Conservation (phyloP, 2,329 filamentous ascomycete genomes). For the Diaporthe caulivora region DNA sequence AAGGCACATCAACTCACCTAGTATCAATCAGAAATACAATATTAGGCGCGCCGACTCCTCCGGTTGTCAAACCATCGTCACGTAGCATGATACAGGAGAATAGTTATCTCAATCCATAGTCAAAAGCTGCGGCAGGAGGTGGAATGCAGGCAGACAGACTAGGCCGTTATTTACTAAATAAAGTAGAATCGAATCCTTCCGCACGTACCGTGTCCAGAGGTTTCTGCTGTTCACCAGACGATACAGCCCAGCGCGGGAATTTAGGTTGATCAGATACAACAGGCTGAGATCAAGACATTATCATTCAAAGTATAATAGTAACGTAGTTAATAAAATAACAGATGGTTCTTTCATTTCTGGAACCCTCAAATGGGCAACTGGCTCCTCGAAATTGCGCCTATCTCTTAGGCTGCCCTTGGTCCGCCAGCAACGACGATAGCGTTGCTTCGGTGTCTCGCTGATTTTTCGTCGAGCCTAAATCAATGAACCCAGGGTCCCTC, state of each 20-base stretch:
- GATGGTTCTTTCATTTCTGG: background rate
- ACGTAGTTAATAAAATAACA: background rate
- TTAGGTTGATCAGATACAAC: background rate
- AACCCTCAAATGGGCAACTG: background rate
- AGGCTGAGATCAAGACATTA: background rate
- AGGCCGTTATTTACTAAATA: no score
- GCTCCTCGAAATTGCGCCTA: background rate
- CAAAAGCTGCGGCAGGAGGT: no score
- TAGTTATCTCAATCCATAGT: no score
- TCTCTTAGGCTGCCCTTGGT: background rate
- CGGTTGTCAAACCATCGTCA: no score
- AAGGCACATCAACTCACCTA: no score
- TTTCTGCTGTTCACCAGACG: background rate
- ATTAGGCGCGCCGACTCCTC: no score
- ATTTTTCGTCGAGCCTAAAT: constrained; percentile 11
- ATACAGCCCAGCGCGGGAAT: background rate
- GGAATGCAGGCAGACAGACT: no score
- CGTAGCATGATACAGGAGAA: no score
- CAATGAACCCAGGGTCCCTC: constrained; percentile 32
- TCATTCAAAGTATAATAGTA: background rate
- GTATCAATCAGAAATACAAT: no score
- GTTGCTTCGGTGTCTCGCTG: constrained; percentile 10
- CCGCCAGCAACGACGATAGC: background rate
- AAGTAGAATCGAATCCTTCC: no score
- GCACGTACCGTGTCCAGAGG: no score